Conservation (phyloP, 495 filamentous ascomycete species). For the Darksidea phi region DNA sequence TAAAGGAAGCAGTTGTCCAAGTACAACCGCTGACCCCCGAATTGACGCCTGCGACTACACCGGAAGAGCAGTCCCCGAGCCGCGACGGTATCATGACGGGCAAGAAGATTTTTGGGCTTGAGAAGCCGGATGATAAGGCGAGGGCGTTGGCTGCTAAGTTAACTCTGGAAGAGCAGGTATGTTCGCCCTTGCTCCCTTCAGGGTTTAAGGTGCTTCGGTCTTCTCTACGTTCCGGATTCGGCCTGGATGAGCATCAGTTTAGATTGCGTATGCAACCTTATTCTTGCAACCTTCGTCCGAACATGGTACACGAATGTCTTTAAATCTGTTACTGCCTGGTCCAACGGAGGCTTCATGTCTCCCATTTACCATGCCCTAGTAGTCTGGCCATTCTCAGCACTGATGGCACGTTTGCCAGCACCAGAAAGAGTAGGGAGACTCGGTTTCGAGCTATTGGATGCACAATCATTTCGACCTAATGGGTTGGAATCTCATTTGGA, state of each 20-base stretch:
- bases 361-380: too few species aligned
- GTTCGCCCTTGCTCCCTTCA: slow-evolving; percentile 13
- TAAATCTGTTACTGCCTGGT: too few species aligned
- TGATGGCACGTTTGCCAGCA: too few species aligned
- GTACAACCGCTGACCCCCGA: slow-evolving; percentile 18
- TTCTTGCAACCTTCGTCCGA: neutral
- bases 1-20: slow-evolving; percentile 23
- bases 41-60: slow-evolving; percentile 20
- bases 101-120: slow-evolving; percentile 28
- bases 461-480: too few species aligned
- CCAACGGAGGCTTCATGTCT: too few species aligned
- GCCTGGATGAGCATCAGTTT: neutral
- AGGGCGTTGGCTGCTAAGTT: slow-evolving; percentile 34
- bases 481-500: too few species aligned
- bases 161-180: slow-evolving; percentile 36
- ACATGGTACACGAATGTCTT: neutral
- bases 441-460: too few species aligned
- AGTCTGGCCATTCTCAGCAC: too few species aligned
- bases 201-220: neutral
- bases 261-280: slow-evolving; percentile 4
- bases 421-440: too few species aligned
- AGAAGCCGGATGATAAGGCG: slow-evolving; percentile 36
- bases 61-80: slow-evolving; percentile 19
- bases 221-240: neutral
- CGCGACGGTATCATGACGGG: slow-evolving; percentile 27